phyloP scores from a whole-genome alignment of 306 rosid genomes.

The Oxytropis ochrocephala region DNA sequence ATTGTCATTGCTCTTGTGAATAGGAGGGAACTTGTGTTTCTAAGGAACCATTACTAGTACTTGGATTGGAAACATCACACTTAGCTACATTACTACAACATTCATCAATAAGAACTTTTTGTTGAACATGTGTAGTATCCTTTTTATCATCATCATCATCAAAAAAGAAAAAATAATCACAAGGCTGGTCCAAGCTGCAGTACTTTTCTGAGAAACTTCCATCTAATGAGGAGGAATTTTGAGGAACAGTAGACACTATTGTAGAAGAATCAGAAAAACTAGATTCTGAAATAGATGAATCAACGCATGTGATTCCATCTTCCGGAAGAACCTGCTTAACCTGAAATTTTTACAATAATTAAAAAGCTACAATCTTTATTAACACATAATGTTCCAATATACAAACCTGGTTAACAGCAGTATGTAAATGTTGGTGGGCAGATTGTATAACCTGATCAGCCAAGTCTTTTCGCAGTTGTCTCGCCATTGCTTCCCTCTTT shows the following conservation, averaged over 20 bases:
- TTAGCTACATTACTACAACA: conserved; percentile 18
- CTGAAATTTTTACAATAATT: conserved; percentile 29
- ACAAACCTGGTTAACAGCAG: conserved; percentile 56
- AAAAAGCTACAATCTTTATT: too few relatives aligned
- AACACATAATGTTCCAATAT: too few relatives aligned
- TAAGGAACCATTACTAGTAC: conserved; percentile 17
- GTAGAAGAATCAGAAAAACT: conserved; percentile 15
- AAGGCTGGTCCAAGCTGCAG: conserved; percentile 39
- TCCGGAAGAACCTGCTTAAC: conserved; percentile 56
- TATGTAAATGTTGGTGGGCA: conserved; percentile 46
- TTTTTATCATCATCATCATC: conserved; percentile 22
- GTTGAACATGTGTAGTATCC: conserved; percentile 13
- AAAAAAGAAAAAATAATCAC: conserved; percentile 23
- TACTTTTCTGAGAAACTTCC: conserved; percentile 15
- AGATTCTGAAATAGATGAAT: conserved; percentile 15
- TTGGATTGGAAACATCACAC: too few relatives aligned
- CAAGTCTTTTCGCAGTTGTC: conserved; percentile 47
- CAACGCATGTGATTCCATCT: conserved; percentile 38
- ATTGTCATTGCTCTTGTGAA: conserved; percentile 57
- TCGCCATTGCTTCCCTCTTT: conserved; percentile 48
- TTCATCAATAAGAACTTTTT: neutral
- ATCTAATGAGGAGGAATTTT: conserved; percentile 21
- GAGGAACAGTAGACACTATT: conserved; percentile 17
- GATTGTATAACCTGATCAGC: conserved; percentile 40
- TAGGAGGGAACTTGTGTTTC: conserved; percentile 26